Evolutionary conservation across 1,139 yeast species (phyloP), one percentile per base, ranked within the genome.

Genomic region (Geotrichum cucujoidarum): DNA sequence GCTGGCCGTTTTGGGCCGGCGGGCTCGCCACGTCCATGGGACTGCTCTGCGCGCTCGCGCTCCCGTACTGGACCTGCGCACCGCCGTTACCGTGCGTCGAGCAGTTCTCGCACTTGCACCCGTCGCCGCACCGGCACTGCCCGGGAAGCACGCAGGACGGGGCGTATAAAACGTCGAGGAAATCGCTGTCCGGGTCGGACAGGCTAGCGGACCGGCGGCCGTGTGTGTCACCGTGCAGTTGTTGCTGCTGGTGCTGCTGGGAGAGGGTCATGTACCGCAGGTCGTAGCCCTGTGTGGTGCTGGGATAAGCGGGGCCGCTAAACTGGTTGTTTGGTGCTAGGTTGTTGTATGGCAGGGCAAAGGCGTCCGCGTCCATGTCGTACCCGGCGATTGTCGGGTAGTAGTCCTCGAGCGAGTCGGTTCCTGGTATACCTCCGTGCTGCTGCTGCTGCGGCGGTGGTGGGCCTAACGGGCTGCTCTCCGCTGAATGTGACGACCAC

Each of bases 141-240:
- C 72, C 71, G 1, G 71, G 69, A 30, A 66, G 55, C 4, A 66
- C 65, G 47, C 72, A 68, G 20, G 63, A 57, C 11, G 71, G 62
- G 0, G 70, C 66, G 49, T 59, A 64, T 34, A 60, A 57, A 35
- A 66, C 55, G 40, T 63, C 63, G 30, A 46, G 11, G 24, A 49
- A 45, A 21, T 21, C 20, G 38, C 14, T 21, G 27, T 35, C 24
- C 2, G n/a, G 10, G 27, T 16, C 8, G 14, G 17, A 10, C 8
- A 24, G 27, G 27, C 27, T 24, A 24, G 6, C 27, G 27, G 10
- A 24, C 6, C 8, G 27, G 6, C 6, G 10, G 6, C 27, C 6
- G 10, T 6, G 27, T 24, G 8, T 24, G 27, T 24, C 8, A 24
- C 6, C 10, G 27, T 6, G 6, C 6, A 6, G 10, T 24, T 24